Evolutionary conservation across 2,329 filamentous ascomycete genomes (phyloP).

Genomic region (Amphichorda felina): DNA sequence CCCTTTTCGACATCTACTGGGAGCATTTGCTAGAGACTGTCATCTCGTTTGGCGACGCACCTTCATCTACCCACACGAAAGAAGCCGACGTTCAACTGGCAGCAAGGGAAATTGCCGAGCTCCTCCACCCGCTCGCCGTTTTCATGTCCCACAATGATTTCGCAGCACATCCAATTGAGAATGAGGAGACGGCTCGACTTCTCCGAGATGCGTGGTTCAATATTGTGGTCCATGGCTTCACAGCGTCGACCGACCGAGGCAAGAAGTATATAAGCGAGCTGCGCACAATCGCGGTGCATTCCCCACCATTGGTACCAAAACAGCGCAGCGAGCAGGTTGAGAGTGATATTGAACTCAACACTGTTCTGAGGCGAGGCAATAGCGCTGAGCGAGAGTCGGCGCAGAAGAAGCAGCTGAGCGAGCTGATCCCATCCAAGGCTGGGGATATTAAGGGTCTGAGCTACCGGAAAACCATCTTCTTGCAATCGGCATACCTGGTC

Average conservation of each 20-base stretch:
- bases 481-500: constrained; percentile 82
- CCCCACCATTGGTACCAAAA: constrained; percentile 76
- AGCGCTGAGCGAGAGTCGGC: constrained; percentile 64
- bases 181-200: constrained; percentile 60
- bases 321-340: constrained; percentile 83
- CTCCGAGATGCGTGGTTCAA: constrained; percentile 97
- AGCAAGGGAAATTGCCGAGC: constrained; percentile 74
- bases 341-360: constrained; percentile 94
- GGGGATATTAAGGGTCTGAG: constrained; percentile 70
- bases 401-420: constrained; percentile 68
- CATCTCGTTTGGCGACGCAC: constrained; percentile 80
- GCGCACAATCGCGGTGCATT: constrained; percentile 74
- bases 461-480: constrained; percentile 84
- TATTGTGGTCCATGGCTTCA: constrained; percentile 87
- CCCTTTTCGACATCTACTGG: constrained; percentile 73
- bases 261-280: constrained; percentile 67
- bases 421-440: constrained; percentile 64
- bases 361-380: constrained; percentile 77
- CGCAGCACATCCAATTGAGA: constrained; percentile 31
- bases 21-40: constrained; percentile 75
- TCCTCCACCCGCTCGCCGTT: constrained; percentile 77
- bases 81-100: constrained; percentile 73
- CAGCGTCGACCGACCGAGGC: constrained; percentile 58
- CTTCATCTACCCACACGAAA: constrained; percentile 60
- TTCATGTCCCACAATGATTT: constrained; percentile 61